Evolutionary conservation across 352 stramenopile species (phyloP).

Genomic region (Globisporangium alternatum): DNA sequence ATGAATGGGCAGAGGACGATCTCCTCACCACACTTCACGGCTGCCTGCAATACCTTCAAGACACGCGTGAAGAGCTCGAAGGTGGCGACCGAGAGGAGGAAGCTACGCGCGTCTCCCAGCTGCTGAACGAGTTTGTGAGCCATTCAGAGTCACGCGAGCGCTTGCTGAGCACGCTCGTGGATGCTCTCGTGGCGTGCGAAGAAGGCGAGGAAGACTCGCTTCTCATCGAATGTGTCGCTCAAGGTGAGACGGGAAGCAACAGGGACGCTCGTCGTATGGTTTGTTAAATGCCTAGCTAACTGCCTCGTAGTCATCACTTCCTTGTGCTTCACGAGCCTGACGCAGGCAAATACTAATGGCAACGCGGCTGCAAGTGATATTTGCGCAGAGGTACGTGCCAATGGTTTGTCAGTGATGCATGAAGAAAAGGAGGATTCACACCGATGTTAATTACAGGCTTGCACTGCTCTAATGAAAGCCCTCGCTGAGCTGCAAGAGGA

Average conservation of each 20-base stretch:
- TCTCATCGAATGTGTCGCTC: slow-evolving; percentile 9
- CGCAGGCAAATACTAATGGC: neutral
- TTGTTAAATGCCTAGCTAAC: neutral
- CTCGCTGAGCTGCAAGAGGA: slow-evolving; percentile 1
- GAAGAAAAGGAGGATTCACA: neutral
- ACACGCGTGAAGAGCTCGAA: neutral
- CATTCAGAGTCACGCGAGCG: neutral
- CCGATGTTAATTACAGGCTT: neutral
- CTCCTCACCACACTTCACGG: slow-evolving; percentile 4
- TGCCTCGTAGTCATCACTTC: neutral
- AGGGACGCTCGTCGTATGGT: neutral
- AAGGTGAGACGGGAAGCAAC: slow-evolving; percentile 1
- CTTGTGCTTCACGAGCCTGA: slow-evolving; percentile 8
- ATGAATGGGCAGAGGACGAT: neutral
- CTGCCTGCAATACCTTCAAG: slow-evolving; percentile 9
- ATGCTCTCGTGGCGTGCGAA: slow-evolving; percentile 3
- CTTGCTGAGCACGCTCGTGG: slow-evolving; percentile 6
- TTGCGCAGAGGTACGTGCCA: slow-evolving; percentile 5
- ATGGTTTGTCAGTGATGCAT: neutral
- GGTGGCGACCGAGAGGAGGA: slow-evolving; percentile 1
- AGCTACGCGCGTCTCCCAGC: neutral
- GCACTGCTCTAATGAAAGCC: neutral
- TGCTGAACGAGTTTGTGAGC: neutral
- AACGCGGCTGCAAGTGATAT: neutral
- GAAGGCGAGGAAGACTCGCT: slow-evolving; percentile 9